Evolutionary conservation across 768 basidiomycete species (phyloP), one percentile per base, ranked within the genome.

Genomic region (Suillus decipiens): DNA sequence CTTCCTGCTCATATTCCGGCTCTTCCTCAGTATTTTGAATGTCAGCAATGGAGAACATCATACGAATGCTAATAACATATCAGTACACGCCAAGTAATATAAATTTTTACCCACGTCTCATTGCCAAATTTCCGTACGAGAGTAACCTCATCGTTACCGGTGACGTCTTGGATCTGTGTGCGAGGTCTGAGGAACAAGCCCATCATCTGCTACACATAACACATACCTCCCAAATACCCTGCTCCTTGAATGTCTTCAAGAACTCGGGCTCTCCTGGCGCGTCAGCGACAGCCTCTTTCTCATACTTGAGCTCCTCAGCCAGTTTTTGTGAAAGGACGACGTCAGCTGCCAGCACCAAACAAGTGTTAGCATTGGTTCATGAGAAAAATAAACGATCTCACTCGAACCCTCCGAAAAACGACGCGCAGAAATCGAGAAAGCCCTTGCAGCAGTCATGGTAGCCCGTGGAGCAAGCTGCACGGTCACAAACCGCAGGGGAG

Each of bases 1-100:
- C 79, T 14, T 80, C 74, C 41, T 78, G 75, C 4, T 78, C 78
- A 54, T 76, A 77, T 45, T 70, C 73, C 41, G 77, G 69, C 28
- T 76, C 72, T 53, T 79, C 78, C n/a, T 79, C 79, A 61, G 71
- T 69, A 9, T 73, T 74, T 68, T 92, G 86, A 59, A 96, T 81
- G 75, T 98, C 96, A 45, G 92, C 89, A 68, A 96, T 92, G 64
- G 94, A 94, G 84, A 99, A 97, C 76, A 94, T 89, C 72, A 96
- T 74, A 37, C 90, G 92, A 75, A 99, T 85, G 68, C 94, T 96
- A 70, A 48, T 24, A 24, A 47, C 48, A 24, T n/a, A 12, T 24
- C 12, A 57, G 36, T 54, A 31, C 63, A 60, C 17, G 37, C 11
- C 59, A 37, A 45, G 36, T 33, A 19, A 14, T 15, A 39, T 28